Conservation (phyloP, 2,329 filamentous ascomycete species). For the Capronia americana region DNA sequence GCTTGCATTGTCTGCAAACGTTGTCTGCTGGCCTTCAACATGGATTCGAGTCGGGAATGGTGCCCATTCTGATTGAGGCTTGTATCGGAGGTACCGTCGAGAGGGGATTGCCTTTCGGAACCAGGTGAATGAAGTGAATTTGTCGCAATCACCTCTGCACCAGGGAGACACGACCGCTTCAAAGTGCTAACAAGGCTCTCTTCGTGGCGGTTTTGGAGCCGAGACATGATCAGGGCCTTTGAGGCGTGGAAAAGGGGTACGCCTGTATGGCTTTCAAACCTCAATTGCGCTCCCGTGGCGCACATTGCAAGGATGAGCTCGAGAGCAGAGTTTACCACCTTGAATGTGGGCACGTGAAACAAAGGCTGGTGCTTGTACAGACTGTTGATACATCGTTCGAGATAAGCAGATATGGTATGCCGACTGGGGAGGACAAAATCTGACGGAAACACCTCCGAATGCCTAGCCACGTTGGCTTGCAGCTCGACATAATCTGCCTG, state of each 20-base stretch:
- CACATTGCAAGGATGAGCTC: slow-evolving; percentile 72
- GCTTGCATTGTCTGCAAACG: slow-evolving; percentile 16
- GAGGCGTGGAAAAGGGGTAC: slow-evolving; percentile 58
- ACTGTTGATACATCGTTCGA: slow-evolving; percentile 72
- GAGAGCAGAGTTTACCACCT: slow-evolving; percentile 67
- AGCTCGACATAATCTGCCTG: slow-evolving; percentile 7
- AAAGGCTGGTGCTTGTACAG: slow-evolving; percentile 68
- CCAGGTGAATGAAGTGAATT: not conserved
- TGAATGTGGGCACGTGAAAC: slow-evolving; percentile 71
- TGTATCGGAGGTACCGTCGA: not conserved
- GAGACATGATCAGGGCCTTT: slow-evolving; percentile 7
- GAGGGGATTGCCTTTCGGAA: not conserved
- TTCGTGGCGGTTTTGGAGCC: slow-evolving; percentile 53
- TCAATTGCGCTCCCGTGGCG: slow-evolving; percentile 62
- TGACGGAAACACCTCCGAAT: slow-evolving; percentile 8
- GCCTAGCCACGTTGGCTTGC: not conserved
- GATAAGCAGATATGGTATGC: slow-evolving; percentile 70
- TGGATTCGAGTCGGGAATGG: not conserved
- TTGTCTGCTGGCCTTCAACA: not conserved
- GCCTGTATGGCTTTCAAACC: slow-evolving; percentile 54
- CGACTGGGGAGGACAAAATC: slow-evolving; percentile 71
- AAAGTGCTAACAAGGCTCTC: slow-evolving; percentile 48
- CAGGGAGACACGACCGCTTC: not conserved
- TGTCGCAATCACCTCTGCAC: not conserved
- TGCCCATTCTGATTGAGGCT: not conserved